Base-by-base conservation (phyloP, 139 green algal species). In the Tetradesmus lagerheimii region DNA sequence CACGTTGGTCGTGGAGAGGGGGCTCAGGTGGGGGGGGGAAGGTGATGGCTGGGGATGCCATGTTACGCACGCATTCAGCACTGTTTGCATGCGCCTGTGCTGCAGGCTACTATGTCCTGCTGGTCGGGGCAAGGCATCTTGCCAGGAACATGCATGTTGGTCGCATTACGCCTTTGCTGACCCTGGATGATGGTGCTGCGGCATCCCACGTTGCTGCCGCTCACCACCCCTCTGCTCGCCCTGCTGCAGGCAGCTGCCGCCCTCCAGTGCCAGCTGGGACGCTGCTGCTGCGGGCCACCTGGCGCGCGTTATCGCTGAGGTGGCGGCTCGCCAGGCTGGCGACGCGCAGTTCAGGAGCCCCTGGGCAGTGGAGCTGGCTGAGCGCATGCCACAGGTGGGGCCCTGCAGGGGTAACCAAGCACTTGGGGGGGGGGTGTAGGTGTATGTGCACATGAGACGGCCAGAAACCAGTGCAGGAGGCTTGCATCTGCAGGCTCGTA, bases 291-390 rank as follows among this genome's bases (percentile, higher is more conserved):
- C 43, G 62, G 79, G 66, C 16, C 29, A 20, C 20, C 64, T 83
- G 31, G 62, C 80, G 2, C 67, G 62, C 23, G n/a, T 2, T 6
- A 45, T 88, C 14, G 66, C 41, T 38, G 43, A 76, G 29, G 38
- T 47, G 27, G 81, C 89, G 34, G 89, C 67, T 4, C 41, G 35
- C 75, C 75, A 91, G 25, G 57, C 87, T 53, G 20, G 12, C 3
- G 39, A 91, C 29, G 2, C 1, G 0, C 27, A 37, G 11, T 91
- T 47, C 75, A 89, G 87, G n/a, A 95, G 94, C 27, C 96, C 96
- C 0, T 98, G 95, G 92, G 90, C 95, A 2, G 92, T 97, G 66
- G 95, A 97, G 86, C 86, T 93, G 67, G 86, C 77, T 1, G 89
- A 91, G 43, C 25, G 77, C 8, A 41, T n/a, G 20, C 39, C 37